phyloP scores from a whole-genome alignment of 352 stramenopile species.

The Globisporangium carolinianum region DNA sequence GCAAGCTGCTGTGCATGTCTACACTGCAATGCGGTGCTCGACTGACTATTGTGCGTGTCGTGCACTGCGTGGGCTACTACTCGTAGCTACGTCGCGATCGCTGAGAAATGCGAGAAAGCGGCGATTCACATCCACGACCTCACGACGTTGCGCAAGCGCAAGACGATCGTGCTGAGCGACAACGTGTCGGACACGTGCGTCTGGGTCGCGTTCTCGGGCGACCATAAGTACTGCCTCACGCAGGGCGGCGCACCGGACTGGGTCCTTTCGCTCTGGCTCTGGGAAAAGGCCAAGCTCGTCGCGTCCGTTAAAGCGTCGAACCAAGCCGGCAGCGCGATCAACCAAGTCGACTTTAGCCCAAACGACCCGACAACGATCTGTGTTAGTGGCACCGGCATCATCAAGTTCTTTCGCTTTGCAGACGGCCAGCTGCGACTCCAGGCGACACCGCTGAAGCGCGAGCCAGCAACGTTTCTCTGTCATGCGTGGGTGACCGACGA shows the following conservation, averaged over 20 bases:
- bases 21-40: not conserved
- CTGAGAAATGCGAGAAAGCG: constrained; percentile 74
- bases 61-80: too few relatives aligned
- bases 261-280: constrained; percentile 87
- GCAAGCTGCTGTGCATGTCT: not conserved
- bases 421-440: constrained; percentile 81
- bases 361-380: constrained; percentile 80
- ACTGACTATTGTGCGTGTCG: not conserved
- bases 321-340: constrained; percentile 57
- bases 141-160: constrained; percentile 74
- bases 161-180: constrained; percentile 78
- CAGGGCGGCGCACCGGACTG: constrained; percentile 88
- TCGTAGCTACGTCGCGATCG: constrained; percentile 75
- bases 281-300: constrained; percentile 90
- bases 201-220: constrained; percentile 84
- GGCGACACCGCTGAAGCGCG: constrained; percentile 57
- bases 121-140: constrained; percentile 90
- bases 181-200: constrained; percentile 71
- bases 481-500: constrained; percentile 92
- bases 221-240: constrained; percentile 88
- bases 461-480: constrained; percentile 83
- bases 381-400: constrained; percentile 81
- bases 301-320: constrained; percentile 67
- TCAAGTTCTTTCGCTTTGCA: constrained; percentile 87
- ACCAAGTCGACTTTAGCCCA: constrained; percentile 88